Conservation (phyloP, 2,329 filamentous ascomycete species). For the Colletotrichum spaethianum region DNA sequence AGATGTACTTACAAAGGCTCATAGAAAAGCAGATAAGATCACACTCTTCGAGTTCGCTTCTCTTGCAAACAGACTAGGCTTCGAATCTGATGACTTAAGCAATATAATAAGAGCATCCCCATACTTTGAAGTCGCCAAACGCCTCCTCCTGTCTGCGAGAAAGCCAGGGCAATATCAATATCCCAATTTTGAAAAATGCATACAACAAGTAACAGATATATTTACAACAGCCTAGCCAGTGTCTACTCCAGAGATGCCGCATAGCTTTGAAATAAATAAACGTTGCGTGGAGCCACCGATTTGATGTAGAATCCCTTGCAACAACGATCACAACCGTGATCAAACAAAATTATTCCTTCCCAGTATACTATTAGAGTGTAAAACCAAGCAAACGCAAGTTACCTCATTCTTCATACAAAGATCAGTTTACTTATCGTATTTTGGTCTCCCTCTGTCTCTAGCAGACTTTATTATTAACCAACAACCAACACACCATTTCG, state of each 20-base stretch:
- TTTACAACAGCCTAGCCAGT: not conserved
- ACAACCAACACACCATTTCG: not conserved
- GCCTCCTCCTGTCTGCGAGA: slow-evolving; percentile 13
- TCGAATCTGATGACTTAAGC: slow-evolving; percentile 8
- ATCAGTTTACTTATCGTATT: slow-evolving; percentile 11
- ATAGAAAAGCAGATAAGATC: slow-evolving; percentile 11
- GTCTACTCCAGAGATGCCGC: not conserved
- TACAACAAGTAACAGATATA: slow-evolving; percentile 7
- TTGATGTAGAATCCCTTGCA: not conserved
- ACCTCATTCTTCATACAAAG: slow-evolving; percentile 6
- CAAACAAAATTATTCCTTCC: slow-evolving; percentile 4
- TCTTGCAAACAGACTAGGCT: slow-evolving; percentile 14
- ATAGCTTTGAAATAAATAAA: not conserved
- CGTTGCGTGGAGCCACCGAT: not conserved
- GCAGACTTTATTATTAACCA: not conserved
- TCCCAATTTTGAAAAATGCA: slow-evolving; percentile 5
- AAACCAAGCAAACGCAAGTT: not conserved
- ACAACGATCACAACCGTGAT: slow-evolving; percentile 1
- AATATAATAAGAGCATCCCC: slow-evolving; percentile 1
- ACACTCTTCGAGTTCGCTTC: slow-evolving; percentile 20
- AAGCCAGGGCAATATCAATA: slow-evolving; percentile 8
- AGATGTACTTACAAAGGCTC: slow-evolving; percentile 6
- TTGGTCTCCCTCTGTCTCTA: not conserved
- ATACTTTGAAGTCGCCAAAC: slow-evolving; percentile 16
- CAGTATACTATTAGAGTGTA: slow-evolving; percentile 1